These are phyloP conservation scores for Mycena latifolia DNA, from an alignment of 768 basidiomycete genomes.

Conservation along the genomic window DNA sequence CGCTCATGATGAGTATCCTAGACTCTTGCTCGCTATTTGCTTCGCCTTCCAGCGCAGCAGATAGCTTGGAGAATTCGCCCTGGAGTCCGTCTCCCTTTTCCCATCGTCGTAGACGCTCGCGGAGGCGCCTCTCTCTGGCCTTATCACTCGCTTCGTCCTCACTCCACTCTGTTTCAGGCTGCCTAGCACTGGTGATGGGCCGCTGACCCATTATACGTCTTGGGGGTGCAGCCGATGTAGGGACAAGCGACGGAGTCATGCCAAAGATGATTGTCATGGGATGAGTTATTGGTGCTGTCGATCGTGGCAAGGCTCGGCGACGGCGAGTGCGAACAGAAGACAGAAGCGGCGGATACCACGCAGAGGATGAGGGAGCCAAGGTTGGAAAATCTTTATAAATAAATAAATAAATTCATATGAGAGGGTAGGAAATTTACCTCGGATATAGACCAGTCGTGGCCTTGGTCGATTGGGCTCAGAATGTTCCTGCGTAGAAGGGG, in stretches of 20 bases:
- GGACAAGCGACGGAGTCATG: slow-evolving; percentile 77
- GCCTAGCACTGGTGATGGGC: slow-evolving; percentile 40
- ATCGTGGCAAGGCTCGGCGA: slow-evolving; percentile 69
- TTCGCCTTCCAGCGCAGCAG: slow-evolving; percentile 52
- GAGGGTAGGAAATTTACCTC: slow-evolving; percentile 41
- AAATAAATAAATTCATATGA: background rate
- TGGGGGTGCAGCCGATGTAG: slow-evolving; percentile 37
- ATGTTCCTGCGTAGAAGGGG: slow-evolving; percentile 50
- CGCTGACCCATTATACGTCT: slow-evolving; percentile 12
- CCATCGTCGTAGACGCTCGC: slow-evolving; percentile 80
- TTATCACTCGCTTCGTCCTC: slow-evolving; percentile 76
- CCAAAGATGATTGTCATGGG: slow-evolving; percentile 91
- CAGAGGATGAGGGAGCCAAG: slow-evolving; percentile 75
- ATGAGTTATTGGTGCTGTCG: slow-evolving; percentile 69
- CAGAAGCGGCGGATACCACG: slow-evolving; percentile 87
- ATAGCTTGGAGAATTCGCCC: slow-evolving; percentile 73
- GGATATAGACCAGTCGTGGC: slow-evolving; percentile 86
- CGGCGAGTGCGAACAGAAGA: slow-evolving; percentile 84
- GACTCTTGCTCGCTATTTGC: slow-evolving; percentile 48
- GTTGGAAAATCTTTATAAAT: slow-evolving; percentile 73
- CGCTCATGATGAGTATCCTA: slow-evolving; percentile 66
- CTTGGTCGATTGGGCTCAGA: slow-evolving; percentile 44
- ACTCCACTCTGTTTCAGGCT: slow-evolving; percentile 66
- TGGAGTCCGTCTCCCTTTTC: slow-evolving; percentile 73
- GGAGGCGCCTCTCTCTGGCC: slow-evolving; percentile 79